phyloP scores from a whole-genome alignment of 1,284 basidiomycete species.

The Malassezia sp. region DNA sequence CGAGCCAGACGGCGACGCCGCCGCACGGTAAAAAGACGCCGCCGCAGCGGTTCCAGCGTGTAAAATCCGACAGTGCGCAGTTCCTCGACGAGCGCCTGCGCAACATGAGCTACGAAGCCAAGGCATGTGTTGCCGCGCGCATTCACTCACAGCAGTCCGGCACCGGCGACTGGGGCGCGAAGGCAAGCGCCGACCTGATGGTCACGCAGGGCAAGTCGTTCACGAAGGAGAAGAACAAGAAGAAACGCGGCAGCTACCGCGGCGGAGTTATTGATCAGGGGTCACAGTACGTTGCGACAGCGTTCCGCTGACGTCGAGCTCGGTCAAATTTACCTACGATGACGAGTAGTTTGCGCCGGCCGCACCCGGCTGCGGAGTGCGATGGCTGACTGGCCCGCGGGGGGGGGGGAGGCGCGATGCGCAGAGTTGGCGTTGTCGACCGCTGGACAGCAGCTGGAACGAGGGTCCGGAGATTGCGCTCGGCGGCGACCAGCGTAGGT shows the following conservation, averaged over 20 bases:
- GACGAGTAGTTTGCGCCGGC: conserved; percentile 32
- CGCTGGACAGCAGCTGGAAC: no score
- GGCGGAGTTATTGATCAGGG: conserved; percentile 44
- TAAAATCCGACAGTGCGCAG: conserved; percentile 59
- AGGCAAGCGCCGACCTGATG: conserved; percentile 73
- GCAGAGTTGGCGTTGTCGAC: conserved; percentile 4
- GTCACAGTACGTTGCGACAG: conserved; percentile 27
- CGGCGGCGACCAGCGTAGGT: no score
- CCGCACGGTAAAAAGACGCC: conserved; percentile 7
- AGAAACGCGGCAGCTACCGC: conserved; percentile 64
- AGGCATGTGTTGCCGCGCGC: conserved; percentile 31
- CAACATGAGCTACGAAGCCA: conserved; percentile 73
- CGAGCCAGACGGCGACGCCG: no score
- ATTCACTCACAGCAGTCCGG: conserved; percentile 50
- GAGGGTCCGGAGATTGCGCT: no score
- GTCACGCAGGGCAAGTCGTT: conserved; percentile 88
- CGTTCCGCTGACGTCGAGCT: conserved; percentile 16
- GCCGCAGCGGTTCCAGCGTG: conserved; percentile 58
- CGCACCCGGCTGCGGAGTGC: no score
- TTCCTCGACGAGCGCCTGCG: conserved; percentile 56
- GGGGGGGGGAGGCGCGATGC: no score
- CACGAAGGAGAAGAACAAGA: conserved; percentile 99
- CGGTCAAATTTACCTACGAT: conserved; percentile 44
- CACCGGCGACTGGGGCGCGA: conserved; percentile 72
- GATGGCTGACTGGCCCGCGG: no score